Percentiles rank a stretch among this genome's conserved stretches.
Conservation (phyloP, 2,329 filamentous ascomycete species). For the Pseudocercospora vitis region DNA sequence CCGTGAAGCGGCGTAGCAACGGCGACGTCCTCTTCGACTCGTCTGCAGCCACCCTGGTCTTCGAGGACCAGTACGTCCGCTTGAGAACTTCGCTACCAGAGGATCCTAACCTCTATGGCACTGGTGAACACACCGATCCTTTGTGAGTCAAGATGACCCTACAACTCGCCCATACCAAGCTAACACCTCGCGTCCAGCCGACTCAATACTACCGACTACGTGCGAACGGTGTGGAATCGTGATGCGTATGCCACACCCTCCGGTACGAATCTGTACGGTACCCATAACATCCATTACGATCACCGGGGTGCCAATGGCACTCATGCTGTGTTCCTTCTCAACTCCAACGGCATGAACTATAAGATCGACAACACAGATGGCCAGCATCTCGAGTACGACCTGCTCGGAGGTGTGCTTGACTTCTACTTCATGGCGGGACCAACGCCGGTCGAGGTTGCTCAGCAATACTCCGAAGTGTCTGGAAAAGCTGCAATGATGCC, state of each 20-base stretch:
- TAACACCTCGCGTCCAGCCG: conserved; percentile 15
- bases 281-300: conserved; percentile 74
- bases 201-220: conserved; percentile 67
- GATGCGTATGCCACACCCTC: conserved; percentile 63
- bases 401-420: conserved; percentile 73
- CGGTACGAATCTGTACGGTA: conserved; percentile 68
- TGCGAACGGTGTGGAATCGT: conserved; percentile 67
- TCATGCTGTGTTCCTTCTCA: conserved; percentile 68
- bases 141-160: conserved; percentile 28
- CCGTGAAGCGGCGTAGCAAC: conserved; percentile 58
- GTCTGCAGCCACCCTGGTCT: conserved; percentile 64
- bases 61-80: conserved; percentile 75
- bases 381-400: conserved; percentile 78
- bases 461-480: conserved; percentile 53
- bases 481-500: conserved; percentile 52
- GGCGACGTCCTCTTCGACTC: conserved; percentile 68
- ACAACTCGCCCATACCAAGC: not conserved
- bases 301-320: conserved; percentile 58
- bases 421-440: conserved; percentile 55
- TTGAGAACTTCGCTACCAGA: conserved; percentile 69
- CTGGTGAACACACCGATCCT: conserved; percentile 74
- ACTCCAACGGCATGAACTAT: conserved; percentile 74
- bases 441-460: conserved; percentile 48
- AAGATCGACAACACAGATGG: conserved; percentile 65
- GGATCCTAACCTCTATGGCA: conserved; percentile 71